A percentile compares a stretch with the other conserved stretches of the same genome.
Conservation (phyloP, 257 asterid species). For the Solanum neorickii region DNA sequence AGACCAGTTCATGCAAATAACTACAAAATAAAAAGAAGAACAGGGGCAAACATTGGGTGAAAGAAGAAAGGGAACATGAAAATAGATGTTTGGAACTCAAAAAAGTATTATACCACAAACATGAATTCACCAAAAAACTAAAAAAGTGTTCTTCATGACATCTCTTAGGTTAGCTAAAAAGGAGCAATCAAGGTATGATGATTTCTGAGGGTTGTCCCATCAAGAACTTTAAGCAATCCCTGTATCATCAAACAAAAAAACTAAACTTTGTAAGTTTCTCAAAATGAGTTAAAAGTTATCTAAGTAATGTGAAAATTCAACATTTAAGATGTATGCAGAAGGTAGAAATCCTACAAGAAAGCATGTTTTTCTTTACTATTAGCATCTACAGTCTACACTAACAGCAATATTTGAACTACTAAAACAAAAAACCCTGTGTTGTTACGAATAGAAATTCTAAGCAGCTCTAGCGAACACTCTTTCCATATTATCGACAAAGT, state of each 20-base stretch:
- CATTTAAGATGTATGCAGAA: background rate
- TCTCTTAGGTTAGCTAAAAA: background rate
- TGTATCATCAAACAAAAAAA: background rate
- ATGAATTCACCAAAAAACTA: background rate
- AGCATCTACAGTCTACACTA: background rate
- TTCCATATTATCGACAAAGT: background rate
- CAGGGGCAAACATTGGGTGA: background rate
- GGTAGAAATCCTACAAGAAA: background rate
- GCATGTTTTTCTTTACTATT: background rate
- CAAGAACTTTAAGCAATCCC: background rate
- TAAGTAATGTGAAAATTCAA: background rate
- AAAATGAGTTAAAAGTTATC: background rate
- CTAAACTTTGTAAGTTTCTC: background rate
- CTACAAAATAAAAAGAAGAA: background rate
- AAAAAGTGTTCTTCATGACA: background rate
- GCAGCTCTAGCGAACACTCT: background rate
- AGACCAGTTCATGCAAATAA: background rate
- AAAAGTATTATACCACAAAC: background rate
- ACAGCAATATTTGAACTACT: background rate
- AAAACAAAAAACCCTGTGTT: background rate
- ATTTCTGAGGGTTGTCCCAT: background rate
- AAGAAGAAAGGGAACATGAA: background rate
- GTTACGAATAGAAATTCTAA: background rate
- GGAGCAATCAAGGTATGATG: background rate
- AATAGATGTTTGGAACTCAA: background rate